Conservation (phyloP, 2,329 filamentous ascomycete species). For the Byssothecium circinans region DNA sequence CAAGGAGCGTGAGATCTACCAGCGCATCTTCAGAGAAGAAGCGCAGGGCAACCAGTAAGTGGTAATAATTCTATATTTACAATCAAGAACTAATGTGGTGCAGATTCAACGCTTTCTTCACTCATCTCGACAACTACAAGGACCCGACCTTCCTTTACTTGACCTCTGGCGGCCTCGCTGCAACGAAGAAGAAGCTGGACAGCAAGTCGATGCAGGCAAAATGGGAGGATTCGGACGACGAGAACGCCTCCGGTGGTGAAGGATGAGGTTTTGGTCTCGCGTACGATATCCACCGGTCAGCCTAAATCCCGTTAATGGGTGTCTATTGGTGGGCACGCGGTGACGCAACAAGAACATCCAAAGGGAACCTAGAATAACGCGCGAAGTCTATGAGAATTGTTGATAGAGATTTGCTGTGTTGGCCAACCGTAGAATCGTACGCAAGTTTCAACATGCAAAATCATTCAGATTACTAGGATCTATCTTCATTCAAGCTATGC, state of each 20-base stretch:
- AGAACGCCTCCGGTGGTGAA: slow-evolving; percentile 40
- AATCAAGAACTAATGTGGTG: slow-evolving; percentile 13
- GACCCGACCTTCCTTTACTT: slow-evolving; percentile 53
- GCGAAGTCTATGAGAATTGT: too few relatives aligned
- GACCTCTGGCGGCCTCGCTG: slow-evolving; percentile 52
- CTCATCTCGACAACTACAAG: slow-evolving; percentile 54
- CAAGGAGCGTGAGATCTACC: slow-evolving; percentile 90
- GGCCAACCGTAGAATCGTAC: not conserved
- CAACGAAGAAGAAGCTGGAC: slow-evolving; percentile 43
- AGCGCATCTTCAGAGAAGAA: slow-evolving; percentile 86
- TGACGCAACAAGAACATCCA: too few relatives aligned
- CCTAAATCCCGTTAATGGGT: too few relatives aligned
- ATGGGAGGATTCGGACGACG: slow-evolving; percentile 40
- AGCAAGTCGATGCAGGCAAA: slow-evolving; percentile 30
- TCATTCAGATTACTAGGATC: too few relatives aligned
- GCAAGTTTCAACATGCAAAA: too few relatives aligned
- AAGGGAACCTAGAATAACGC: too few relatives aligned
- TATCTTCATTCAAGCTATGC: too few relatives aligned
- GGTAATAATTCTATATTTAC: not conserved
- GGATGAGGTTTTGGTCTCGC: slow-evolving; percentile 26
- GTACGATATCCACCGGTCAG: too few relatives aligned
- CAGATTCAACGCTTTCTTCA: slow-evolving; percentile 53
- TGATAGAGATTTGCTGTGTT: too few relatives aligned
- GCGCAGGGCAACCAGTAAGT: slow-evolving; percentile 83
- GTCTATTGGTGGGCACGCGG: too few relatives aligned